These are phyloP conservation scores for Blastocrithidia nonstop DNA, from an alignment of 208 protist species.

Conservation along the genomic window DNA sequence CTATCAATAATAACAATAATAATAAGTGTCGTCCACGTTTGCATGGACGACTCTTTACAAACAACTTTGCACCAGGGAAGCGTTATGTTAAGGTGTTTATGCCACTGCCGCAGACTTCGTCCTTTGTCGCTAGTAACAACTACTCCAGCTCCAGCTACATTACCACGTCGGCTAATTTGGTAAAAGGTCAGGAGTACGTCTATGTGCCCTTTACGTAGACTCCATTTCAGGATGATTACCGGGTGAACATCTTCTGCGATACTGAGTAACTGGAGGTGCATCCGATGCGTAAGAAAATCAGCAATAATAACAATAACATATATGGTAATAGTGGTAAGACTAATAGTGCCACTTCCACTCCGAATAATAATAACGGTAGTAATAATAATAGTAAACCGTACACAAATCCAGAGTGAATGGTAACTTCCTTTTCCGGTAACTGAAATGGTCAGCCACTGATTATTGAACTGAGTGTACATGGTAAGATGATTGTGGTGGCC, in stretches of 20 bases:
- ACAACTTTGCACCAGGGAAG: conserved; percentile 47
- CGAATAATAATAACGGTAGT: too few species aligned
- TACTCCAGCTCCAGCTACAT: conserved; percentile 82
- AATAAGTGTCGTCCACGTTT: conserved; percentile 69
- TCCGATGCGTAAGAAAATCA: too few species aligned
- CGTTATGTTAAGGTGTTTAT: conserved; percentile 77
- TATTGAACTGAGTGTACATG: conserved; percentile 26
- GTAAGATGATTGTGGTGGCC: conserved; percentile 40
- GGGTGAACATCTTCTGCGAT: conserved; percentile 80
- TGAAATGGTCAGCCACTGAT: conserved; percentile 44
- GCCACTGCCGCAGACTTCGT: conserved; percentile 70
- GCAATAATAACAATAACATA: conserved; percentile 7
- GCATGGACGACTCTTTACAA: conserved; percentile 78
- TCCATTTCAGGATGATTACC: conserved; percentile 59
- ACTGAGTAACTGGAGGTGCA: conserved; percentile 50
- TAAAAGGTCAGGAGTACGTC: conserved; percentile 48
- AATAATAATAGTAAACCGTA: too few species aligned
- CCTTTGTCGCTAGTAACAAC: conserved; percentile 76
- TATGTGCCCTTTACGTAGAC: conserved; percentile 82
- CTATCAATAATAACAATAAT: too few species aligned
- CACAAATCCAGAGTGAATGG: conserved; percentile 36
- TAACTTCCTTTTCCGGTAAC: conserved; percentile 28
- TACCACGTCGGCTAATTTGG: conserved; percentile 52
- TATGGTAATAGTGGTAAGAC: neutral
- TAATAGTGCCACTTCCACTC: neutral